A percentile compares a stretch with the other conserved stretches of the same genome.
phyloP scores from a whole-genome alignment of 805 yeast species.

The Danielia reshetovae region DNA sequence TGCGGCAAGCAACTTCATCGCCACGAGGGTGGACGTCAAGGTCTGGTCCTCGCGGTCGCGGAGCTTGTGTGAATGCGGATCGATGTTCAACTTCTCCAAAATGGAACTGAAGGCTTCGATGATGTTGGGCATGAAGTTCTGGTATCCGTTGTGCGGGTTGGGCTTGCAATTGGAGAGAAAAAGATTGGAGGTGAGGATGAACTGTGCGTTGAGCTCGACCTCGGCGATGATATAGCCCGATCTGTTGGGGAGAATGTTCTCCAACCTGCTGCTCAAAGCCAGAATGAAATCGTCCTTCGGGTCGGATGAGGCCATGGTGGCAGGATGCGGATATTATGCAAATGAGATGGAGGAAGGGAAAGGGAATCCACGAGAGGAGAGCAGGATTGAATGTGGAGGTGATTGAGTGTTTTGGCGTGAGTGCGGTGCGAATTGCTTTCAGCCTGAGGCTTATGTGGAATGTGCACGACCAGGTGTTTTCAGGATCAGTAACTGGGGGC shows the following conservation, averaged over 20 bases:
- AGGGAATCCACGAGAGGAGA: not conserved
- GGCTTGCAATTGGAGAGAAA: slow-evolving; percentile 17
- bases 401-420: not conserved
- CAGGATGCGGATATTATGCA: no score
- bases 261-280: slow-evolving; percentile 21
- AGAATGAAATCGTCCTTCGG: slow-evolving; percentile 8
- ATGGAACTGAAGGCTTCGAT: slow-evolving; percentile 22
- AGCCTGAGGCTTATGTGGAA: slow-evolving; percentile 7
- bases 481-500: no score
- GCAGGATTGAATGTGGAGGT: not conserved
- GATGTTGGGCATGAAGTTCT: slow-evolving; percentile 14
- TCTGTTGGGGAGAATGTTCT: slow-evolving; percentile 33
- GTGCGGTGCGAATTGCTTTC: not conserved
- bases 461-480: slow-evolving; percentile 1
- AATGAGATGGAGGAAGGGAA: not conserved
- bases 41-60: slow-evolving; percentile 28
- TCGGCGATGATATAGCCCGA: slow-evolving; percentile 38
- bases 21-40: slow-evolving; percentile 28
- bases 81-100: slow-evolving; percentile 17
- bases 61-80: slow-evolving; percentile 17
- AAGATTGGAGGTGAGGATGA: slow-evolving; percentile 27
- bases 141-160: slow-evolving; percentile 12
- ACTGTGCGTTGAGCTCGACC: slow-evolving; percentile 40
- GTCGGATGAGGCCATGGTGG: no score
- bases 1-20: slow-evolving; percentile 28